Evolutionary conservation across 2,329 filamentous ascomycete species (phyloP).

Genomic region (Paraconiothyrium sp.): DNA sequence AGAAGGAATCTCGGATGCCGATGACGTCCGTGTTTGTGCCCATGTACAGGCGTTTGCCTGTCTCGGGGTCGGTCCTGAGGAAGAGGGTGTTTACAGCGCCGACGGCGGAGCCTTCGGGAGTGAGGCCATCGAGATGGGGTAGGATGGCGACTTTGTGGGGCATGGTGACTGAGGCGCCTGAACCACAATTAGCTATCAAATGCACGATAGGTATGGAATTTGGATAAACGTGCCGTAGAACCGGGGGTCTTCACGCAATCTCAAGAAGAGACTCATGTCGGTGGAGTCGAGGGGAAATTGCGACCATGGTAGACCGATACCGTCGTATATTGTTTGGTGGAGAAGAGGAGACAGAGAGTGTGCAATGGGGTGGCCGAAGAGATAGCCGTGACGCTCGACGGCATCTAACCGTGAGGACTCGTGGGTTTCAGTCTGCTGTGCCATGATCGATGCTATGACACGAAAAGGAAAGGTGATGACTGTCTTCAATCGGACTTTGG

Average conservation of each 20-base stretch:
- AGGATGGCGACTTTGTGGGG: slow-evolving; percentile 84
- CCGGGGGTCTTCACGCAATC: slow-evolving; percentile 63
- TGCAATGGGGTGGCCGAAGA: slow-evolving; percentile 66
- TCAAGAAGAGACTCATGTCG: slow-evolving; percentile 55
- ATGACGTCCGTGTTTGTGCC: slow-evolving; percentile 86
- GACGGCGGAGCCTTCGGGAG: slow-evolving; percentile 75
- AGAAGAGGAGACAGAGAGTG: slow-evolving; percentile 66
- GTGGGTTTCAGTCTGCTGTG: background rate
- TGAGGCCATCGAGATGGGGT: slow-evolving; percentile 75
- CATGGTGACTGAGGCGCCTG: slow-evolving; percentile 80
- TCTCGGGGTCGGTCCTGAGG: slow-evolving; percentile 59
- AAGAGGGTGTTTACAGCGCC: slow-evolving; percentile 85
- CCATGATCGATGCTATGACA: background rate
- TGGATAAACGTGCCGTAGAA: slow-evolving; percentile 65
- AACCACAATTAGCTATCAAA: too few species aligned
- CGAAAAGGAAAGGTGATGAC: background rate
- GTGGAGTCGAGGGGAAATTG: slow-evolving; percentile 60
- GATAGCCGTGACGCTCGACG: slow-evolving; percentile 60
- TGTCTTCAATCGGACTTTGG: background rate
- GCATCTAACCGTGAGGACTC: background rate
- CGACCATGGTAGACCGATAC: slow-evolving; percentile 62
- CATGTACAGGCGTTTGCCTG: slow-evolving; percentile 65
- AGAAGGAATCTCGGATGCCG: slow-evolving; percentile 78
- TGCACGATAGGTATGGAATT: too few species aligned
- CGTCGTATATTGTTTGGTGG: slow-evolving; percentile 63